Evolutionary conservation across 2,329 filamentous ascomycete genomes (phyloP).

Genomic region (Cladosporium sp.): DNA sequence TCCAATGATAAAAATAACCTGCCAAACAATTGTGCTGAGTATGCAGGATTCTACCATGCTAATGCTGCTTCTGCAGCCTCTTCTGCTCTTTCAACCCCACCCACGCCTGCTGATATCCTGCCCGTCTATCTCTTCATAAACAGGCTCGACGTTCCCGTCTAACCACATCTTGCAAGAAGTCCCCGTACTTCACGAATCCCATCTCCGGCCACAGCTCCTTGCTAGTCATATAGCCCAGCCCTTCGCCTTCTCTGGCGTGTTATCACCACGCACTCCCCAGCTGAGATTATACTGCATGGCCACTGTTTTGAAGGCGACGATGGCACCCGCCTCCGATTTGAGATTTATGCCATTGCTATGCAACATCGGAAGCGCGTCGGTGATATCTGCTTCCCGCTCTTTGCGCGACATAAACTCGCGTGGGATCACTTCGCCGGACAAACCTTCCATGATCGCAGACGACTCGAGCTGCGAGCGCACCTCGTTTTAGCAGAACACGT

Average conservation of each 20-base stretch:
- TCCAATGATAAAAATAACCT: too few relatives aligned
- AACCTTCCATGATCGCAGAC: constrained; percentile 42
- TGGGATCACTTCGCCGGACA: constrained; percentile 46
- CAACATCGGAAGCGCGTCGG: constrained; percentile 32
- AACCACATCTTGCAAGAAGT: constrained; percentile 39
- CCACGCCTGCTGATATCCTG: not conserved
- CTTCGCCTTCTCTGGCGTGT: constrained; percentile 49
- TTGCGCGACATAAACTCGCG: constrained; percentile 31
- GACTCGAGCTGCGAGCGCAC: constrained; percentile 46
- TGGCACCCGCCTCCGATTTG: constrained; percentile 28
- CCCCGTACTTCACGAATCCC: constrained; percentile 36
- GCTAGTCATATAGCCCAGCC: constrained; percentile 46
- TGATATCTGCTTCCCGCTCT: constrained; percentile 32
- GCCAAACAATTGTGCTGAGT: too few relatives aligned
- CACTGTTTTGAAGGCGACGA: constrained; percentile 30
- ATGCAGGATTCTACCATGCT: not conserved
- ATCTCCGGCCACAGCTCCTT: constrained; percentile 54
- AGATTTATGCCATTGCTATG: constrained; percentile 27
- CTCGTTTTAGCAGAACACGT: constrained; percentile 48
- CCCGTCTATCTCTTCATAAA: not conserved
- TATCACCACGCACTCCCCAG: constrained; percentile 50
- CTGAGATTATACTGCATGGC: constrained; percentile 44
- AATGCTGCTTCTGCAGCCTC: not conserved
- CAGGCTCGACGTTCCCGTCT: constrained; percentile 32
- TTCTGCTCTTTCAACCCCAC: not conserved